phyloP scores from a whole-genome alignment of 495 filamentous ascomycete genomes.

The Penicillium pancosmium region DNA sequence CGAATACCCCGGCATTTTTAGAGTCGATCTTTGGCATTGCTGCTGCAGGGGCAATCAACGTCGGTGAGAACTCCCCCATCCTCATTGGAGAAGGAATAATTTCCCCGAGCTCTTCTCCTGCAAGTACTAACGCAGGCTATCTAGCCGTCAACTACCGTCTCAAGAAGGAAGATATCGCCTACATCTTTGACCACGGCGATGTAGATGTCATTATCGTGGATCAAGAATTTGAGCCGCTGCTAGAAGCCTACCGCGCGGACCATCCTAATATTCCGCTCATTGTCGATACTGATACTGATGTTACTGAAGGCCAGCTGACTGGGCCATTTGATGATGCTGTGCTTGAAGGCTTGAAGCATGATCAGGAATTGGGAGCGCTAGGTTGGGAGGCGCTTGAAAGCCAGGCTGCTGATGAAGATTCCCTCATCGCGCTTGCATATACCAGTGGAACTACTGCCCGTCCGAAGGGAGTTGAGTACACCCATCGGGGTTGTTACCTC shows the following conservation, averaged over 20 bases:
- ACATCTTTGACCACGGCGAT: constrained; percentile 85
- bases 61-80: constrained; percentile 46
- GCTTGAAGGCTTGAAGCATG: constrained; percentile 74
- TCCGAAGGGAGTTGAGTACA: constrained; percentile 94
- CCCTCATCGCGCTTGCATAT: constrained; percentile 81
- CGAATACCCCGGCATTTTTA: constrained; percentile 94
- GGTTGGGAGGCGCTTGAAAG: constrained; percentile 80
- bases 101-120: neutral
- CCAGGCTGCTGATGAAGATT: constrained; percentile 73
- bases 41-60: constrained; percentile 79
- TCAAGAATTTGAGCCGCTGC: constrained; percentile 69
- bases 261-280: constrained; percentile 68
- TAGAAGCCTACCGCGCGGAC: constrained; percentile 62
- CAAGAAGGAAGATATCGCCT: constrained; percentile 83
- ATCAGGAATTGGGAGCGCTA: constrained; percentile 57
- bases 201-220: constrained; percentile 91
- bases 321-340: constrained; percentile 87
- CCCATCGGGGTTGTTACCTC: constrained; percentile 83
- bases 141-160: constrained; percentile 84
- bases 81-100: neutral
- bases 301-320: constrained; percentile 67
- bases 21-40: constrained; percentile 88
- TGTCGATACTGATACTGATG: constrained; percentile 85
- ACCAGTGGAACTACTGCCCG: constrained; percentile 91
- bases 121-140: neutral